These are phyloP conservation scores for Phragmites australis DNA, from an alignment of 176 grass and related monocot species.

Conservation along the genomic window DNA sequence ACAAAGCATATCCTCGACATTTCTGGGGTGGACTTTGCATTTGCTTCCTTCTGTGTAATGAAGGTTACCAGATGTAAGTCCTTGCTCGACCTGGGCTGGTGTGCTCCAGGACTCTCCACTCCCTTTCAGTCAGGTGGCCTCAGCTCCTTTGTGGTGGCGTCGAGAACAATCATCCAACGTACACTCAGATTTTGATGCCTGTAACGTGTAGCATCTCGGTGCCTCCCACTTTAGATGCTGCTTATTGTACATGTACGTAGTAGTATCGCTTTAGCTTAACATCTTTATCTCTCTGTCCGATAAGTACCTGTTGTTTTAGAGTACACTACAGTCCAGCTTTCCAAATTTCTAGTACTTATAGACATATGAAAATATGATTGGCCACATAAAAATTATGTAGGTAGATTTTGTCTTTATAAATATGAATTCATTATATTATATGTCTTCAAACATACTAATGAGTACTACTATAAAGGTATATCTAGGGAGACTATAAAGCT, in stretches of 20 bases:
- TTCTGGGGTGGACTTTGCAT: constrained; percentile 11
- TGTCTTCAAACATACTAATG: neutral
- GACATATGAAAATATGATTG: neutral
- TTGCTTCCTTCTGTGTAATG: neutral
- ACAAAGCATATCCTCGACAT: neutral
- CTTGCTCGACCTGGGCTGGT: constrained; percentile 22
- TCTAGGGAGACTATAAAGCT: neutral
- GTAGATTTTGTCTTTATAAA: neutral
- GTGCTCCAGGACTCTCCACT: neutral
- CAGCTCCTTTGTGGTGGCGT: neutral
- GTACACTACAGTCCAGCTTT: neutral
- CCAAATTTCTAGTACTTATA: neutral
- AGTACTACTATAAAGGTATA: neutral
- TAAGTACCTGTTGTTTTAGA: constrained; percentile 9
- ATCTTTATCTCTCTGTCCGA: neutral
- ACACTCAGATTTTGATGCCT: constrained; percentile 14
- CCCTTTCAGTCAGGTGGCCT: constrained; percentile 28
- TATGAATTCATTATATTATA: neutral
- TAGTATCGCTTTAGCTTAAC: neutral
- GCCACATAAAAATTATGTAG: neutral
- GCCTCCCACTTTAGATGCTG: constrained; percentile 20
- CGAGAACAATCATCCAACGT: constrained; percentile 29
- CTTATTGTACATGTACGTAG: constrained; percentile 1
- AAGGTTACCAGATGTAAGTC: constrained; percentile 24
- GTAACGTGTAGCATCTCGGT: constrained; percentile 10